A percentile compares a stretch with the other conserved stretches of the same genome.
Conservation (phyloP, 169 alveolate species). For the Eimeria tenella region DNA sequence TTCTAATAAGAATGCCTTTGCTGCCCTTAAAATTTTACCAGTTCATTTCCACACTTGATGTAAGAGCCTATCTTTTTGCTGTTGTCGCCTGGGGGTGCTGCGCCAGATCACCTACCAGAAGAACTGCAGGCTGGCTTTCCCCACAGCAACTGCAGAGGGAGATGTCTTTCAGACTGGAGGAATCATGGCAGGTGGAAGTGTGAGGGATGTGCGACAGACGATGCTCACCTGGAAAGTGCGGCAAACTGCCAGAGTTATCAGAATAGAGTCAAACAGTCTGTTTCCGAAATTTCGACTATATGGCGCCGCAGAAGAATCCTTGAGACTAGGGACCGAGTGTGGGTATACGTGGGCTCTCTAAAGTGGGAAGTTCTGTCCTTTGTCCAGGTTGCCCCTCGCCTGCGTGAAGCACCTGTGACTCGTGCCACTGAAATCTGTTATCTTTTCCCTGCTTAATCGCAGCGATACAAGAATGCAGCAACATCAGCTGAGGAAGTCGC, state of each 20-base stretch:
- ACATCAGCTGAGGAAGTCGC: conserved; percentile 8
- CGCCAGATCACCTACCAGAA: conserved; percentile 68
- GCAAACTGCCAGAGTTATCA: not conserved
- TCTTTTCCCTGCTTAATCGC: not conserved
- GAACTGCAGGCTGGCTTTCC: conserved; percentile 70
- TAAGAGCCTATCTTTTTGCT: not conserved
- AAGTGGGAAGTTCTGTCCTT: too few relatives aligned
- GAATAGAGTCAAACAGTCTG: not conserved
- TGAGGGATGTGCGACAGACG: conserved; percentile 50
- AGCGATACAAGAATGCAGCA: conserved; percentile 40
- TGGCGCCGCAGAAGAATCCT: too few relatives aligned
- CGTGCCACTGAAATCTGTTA: too few relatives aligned
- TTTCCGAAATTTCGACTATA: too few relatives aligned
- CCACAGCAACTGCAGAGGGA: conserved; percentile 74
- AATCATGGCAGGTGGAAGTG: conserved; percentile 71
- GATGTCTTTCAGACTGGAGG: conserved; percentile 74
- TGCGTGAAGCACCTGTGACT: too few relatives aligned
- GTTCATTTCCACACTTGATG: not conserved
- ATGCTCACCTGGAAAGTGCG: conserved; percentile 66
- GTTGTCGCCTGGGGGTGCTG: not conserved
- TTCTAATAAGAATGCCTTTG: too few relatives aligned
- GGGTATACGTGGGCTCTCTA: too few relatives aligned
- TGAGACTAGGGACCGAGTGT: too few relatives aligned
- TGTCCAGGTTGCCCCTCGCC: too few relatives aligned
- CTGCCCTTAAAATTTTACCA: not conserved